Evolutionary conservation across 2,329 filamentous ascomycete genomes (phyloP), one percentile per base, ranked within the genome.

Genomic region (Diplocarpon mali): DNA sequence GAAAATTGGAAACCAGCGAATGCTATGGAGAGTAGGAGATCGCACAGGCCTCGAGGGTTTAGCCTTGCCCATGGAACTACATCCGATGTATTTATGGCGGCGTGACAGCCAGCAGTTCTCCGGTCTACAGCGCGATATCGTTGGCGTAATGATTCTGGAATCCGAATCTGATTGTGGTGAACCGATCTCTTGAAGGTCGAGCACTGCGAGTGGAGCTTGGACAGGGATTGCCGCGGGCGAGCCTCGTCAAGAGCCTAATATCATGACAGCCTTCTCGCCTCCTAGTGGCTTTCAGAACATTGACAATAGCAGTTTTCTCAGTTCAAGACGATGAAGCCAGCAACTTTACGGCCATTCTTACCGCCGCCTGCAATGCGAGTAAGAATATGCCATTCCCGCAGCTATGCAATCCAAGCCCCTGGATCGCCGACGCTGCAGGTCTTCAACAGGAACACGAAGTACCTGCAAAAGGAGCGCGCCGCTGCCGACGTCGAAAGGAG

Each of bases 381-480:
- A 42, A 48, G 44, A 40, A 39, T 47, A 32, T 53, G 38, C 35
- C 40, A 53, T 28, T 53, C 67, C 46, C 71, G 83, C 47, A 68
- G 66, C 46, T 95, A 92, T 66, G 89, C 90, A 41, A 76, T 85
- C 47, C 83, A 88, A 65, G 74, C 85, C 15, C 72, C 85, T 2
- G 85, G 86, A 48, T 77, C 78, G 34, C 85, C 88, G 20, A 78
- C 80, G 31, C 78, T 93, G 55, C 83, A 95, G 55, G 85, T 98
- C 63, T 98, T 98, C 76, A 93, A 94, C 66, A 77, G 80, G 50
- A 76, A 76, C 55, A 78, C 81, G 16, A 98, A 98, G 71, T 89
- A 85, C 71, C 68, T 92, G 39, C 92, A 98, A 63, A 93, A 87
- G 64, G 88, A 96, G 64, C 78, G 90, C 50, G 84, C 88, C 1